Conservation (phyloP, 805 yeast genomes). For the Brettanomyces custersianus region DNA sequence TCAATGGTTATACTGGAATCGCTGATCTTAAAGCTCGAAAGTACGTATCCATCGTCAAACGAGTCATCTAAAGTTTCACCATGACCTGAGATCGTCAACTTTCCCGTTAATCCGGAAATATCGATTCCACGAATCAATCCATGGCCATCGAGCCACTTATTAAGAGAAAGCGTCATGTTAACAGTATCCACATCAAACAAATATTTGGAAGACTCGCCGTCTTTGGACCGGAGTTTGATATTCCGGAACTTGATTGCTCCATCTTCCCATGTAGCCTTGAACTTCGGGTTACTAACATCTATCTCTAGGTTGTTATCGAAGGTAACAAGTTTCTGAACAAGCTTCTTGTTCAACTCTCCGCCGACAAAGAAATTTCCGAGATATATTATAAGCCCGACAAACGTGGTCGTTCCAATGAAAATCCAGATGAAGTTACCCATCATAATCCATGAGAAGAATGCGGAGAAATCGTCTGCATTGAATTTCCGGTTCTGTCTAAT, state of each 20-base stretch:
- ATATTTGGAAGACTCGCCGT: conserved; percentile 17
- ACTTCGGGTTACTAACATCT: conserved; percentile 24
- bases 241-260: conserved; percentile 41
- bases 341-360: conserved; percentile 17
- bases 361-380: conserved; percentile 28
- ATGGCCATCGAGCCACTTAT: conserved; percentile 47
- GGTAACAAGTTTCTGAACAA: conserved; percentile 22
- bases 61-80: conserved; percentile 14
- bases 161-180: conserved; percentile 37
- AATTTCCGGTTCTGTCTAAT: conserved; percentile 39
- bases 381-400: conserved; percentile 38
- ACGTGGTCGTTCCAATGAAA: conserved; percentile 49
- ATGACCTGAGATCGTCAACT: conserved; percentile 10
- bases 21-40: conserved; percentile 35
- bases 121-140: conserved; percentile 43
- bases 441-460: conserved; percentile 46
- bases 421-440: conserved; percentile 52
- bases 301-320: conserved; percentile 24
- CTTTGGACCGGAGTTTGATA: conserved; percentile 18
- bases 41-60: conserved; percentile 26
- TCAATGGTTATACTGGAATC: conserved; percentile 36
- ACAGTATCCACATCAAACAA: conserved; percentile 32
- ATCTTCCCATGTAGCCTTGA: conserved; percentile 36
- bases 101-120: conserved; percentile 39
- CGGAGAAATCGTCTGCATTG: conserved; percentile 42